Base-by-base conservation (phyloP, 257 asterid species). In the Rehmannia glutinosa region DNA sequence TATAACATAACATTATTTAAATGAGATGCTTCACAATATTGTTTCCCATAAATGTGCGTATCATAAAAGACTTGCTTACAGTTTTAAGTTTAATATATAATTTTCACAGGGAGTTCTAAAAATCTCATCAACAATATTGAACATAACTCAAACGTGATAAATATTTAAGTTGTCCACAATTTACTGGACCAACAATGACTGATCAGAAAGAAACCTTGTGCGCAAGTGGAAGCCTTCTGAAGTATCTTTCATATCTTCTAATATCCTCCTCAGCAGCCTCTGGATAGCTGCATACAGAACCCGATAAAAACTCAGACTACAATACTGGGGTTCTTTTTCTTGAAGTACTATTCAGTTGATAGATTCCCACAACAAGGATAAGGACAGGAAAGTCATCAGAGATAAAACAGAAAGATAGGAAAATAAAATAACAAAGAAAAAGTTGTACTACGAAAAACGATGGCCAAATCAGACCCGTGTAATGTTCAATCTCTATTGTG, bases 241-340 rank as follows among this genome's bases (percentile, higher is more conserved):
- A 86, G 64, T 86, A 88, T 76, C 91, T 84, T 73, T 94, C 97
- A 64, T 84, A 82, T 81, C 99, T 84, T 80, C 66, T 79, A 38
- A 91, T 84, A 78, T 91, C 99, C 74, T 87, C 96, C 77, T 88
- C 97, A 5, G 99, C 81, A 39, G 97, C 97, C 75, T 91, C 96
- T 3, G 96, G 99, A 78, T 94, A 94, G 73, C 99, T 94, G 84
- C 68, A 53, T 36, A 45, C 38, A 72, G 35, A 78, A 59, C 33
- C 61, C 68, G 2, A 61, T 35, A 45, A 78, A 52, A 64, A 68
- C 2, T 43, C 32, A 60, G 49, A 57, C 30, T 17, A 69, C 36
- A 21, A 17, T 17, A 33, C 33, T 39, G 24, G 42, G 20, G 33
- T 43, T 45, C 30, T 23, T 27, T 17, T 21, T 23, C 57, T 66